Evolutionary conservation across 441 rosid genomes (phyloP).

Genomic region (Erysimum cheiri): DNA sequence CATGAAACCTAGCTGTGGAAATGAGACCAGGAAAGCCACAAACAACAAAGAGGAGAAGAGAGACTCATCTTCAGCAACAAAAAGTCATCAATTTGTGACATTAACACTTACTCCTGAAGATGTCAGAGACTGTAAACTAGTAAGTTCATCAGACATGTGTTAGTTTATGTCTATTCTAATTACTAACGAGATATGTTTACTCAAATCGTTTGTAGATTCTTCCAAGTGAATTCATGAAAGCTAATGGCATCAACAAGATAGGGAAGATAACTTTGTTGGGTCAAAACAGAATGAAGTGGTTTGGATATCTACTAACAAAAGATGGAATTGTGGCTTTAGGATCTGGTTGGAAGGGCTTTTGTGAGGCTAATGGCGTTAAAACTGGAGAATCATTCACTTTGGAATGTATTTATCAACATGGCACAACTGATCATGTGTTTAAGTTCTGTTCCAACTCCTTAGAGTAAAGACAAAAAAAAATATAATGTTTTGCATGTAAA

Average conservation of each 20-base stretch:
- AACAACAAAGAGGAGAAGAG: not conserved
- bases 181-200: not conserved
- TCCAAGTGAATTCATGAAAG: not conserved
- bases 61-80: not conserved
- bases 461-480: not conserved
- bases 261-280: constrained; percentile 7
- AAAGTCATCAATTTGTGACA: constrained; percentile 7
- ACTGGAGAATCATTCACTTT: not conserved
- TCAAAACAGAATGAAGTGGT: constrained; percentile 5
- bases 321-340: not conserved
- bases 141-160: not conserved
- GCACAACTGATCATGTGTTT: not conserved
- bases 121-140: not conserved
- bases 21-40: not conserved
- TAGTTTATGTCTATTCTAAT: not conserved
- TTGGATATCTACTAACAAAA: not conserved
- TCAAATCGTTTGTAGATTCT: constrained; percentile 5
- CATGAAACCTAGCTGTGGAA: not conserved
- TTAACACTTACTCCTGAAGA: not conserved
- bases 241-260: not conserved
- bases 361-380: constrained; percentile 16
- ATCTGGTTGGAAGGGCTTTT: constrained; percentile 4
- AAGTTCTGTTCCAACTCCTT: not conserved
- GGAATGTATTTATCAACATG: not conserved
- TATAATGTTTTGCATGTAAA: no score